Percentiles rank a stretch among this genome's conserved stretches.
These are phyloP conservation scores for Hydnum rufescens DNA, from an alignment of 768 basidiomycete genomes.

Conservation along the genomic window DNA sequence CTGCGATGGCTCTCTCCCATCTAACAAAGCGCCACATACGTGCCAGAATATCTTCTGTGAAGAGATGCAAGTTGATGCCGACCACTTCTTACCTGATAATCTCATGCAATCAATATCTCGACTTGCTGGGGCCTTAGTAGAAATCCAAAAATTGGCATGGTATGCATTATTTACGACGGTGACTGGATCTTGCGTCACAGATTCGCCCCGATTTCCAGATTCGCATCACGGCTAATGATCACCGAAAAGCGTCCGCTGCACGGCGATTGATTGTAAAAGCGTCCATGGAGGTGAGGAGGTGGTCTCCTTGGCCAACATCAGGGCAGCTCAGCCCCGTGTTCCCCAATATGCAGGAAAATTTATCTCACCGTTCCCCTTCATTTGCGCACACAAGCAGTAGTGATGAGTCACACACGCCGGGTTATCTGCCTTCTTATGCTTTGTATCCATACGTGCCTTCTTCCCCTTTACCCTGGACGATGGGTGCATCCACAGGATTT, in stretches of 20 bases:
- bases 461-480: background rate
- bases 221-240: background rate
- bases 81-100: background rate
- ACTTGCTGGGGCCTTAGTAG: background rate
- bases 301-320: too few species aligned
- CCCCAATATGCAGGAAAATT: background rate
- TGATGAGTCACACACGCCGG: background rate
- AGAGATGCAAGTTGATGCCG: background rate
- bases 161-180: background rate
- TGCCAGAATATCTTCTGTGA: background rate
- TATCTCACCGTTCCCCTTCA: background rate
- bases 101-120: slow-evolving; percentile 1
- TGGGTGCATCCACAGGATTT: background rate
- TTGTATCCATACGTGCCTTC: background rate
- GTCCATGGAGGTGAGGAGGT: background rate
- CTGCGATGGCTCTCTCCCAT: background rate
- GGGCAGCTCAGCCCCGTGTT: too few species aligned
- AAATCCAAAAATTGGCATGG: background rate
- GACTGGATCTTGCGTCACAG: background rate
- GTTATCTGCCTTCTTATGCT: background rate
- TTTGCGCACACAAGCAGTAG: slow-evolving; percentile 1
- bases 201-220: background rate
- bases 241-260: background rate
- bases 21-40: background rate
- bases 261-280: background rate